Evolutionary conservation across 495 filamentous ascomycete species (phyloP).

Genomic region (Parathielavia hyrcaniae): DNA sequence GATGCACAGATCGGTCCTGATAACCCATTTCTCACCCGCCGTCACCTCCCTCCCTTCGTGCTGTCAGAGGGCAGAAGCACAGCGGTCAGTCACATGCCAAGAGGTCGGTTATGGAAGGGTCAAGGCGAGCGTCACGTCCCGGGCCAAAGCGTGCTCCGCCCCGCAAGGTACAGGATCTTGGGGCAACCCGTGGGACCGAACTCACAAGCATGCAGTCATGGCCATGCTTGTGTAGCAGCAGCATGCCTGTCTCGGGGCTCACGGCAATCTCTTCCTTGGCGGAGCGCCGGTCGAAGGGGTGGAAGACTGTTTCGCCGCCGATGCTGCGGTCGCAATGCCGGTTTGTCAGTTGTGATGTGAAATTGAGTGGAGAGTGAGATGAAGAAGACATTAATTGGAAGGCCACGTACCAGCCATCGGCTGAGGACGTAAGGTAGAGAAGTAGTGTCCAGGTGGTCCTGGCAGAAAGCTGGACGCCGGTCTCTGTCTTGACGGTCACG

Average conservation of each 20-base stretch:
- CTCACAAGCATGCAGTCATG: constrained; percentile 70
- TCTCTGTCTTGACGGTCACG: constrained; percentile 47
- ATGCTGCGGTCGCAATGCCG: constrained; percentile 34
- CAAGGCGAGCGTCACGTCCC: background rate
- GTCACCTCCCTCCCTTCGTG: constrained; percentile 80
- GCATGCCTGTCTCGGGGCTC: constrained; percentile 70
- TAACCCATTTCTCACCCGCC: constrained; percentile 86
- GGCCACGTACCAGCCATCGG: constrained; percentile 17
- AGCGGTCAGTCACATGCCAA: background rate
- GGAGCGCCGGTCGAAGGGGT: constrained; percentile 59
- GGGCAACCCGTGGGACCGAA: background rate
- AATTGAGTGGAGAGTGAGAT: background rate
- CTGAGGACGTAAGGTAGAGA: constrained; percentile 71
- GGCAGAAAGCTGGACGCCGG: constrained; percentile 40
- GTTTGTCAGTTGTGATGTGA: background rate
- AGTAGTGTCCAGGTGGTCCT: constrained; percentile 90
- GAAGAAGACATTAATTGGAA: background rate
- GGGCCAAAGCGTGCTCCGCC: background rate
- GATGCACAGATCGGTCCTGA: constrained; percentile 81
- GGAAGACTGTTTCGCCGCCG: constrained; percentile 90
- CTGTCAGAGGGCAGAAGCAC: constrained; percentile 18
- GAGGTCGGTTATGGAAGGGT: background rate
- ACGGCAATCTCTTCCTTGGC: constrained; percentile 59
- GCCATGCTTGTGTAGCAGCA: constrained; percentile 83
- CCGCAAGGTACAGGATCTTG: background rate